These are phyloP conservation scores for Zoysia pacifica DNA, from an alignment of 176 grass and related monocot species.

Conservation along the genomic window DNA sequence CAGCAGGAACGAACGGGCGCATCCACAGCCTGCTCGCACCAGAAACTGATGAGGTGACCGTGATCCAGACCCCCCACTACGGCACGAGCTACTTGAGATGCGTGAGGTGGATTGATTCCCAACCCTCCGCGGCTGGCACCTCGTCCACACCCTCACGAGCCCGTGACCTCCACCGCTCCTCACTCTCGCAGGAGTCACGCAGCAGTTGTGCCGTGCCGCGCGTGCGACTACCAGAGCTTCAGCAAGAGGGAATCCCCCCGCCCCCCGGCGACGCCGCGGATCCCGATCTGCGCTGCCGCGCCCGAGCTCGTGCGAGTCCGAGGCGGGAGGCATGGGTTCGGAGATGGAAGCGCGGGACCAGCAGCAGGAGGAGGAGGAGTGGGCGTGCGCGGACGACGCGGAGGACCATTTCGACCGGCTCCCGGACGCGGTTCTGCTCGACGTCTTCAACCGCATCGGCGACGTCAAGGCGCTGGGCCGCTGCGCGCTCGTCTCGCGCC, in stretches of 20 bases:
- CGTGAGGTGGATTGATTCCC: too few relatives aligned
- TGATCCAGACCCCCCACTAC: background rate
- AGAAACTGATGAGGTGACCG: background rate
- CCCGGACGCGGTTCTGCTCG: conserved; percentile 76
- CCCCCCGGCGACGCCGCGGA: background rate
- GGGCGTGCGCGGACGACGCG: background rate
- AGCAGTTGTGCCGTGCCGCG: conserved; percentile 16
- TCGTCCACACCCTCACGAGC: conserved; percentile 19
- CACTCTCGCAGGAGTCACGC: background rate
- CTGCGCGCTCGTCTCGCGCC: conserved; percentile 71
- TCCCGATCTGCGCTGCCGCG: conserved; percentile 35
- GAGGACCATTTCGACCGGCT: conserved; percentile 78
- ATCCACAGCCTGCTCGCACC: background rate
- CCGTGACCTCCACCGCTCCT: background rate
- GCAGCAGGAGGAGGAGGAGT: conserved; percentile 3
- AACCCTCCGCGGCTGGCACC: conserved; percentile 28
- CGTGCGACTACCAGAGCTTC: conserved; percentile 24
- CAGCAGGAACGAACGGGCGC: too few relatives aligned
- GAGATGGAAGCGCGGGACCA: background rate
- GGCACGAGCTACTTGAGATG: too few relatives aligned
- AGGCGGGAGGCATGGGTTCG: background rate
- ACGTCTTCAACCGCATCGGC: conserved; percentile 76
- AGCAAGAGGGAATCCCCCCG: conserved; percentile 8
- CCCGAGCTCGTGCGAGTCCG: background rate
- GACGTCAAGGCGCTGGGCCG: conserved; percentile 90